Base-by-base conservation (phyloP, 140 eudicot genomes). In the Erigeron philadelphicus region DNA sequence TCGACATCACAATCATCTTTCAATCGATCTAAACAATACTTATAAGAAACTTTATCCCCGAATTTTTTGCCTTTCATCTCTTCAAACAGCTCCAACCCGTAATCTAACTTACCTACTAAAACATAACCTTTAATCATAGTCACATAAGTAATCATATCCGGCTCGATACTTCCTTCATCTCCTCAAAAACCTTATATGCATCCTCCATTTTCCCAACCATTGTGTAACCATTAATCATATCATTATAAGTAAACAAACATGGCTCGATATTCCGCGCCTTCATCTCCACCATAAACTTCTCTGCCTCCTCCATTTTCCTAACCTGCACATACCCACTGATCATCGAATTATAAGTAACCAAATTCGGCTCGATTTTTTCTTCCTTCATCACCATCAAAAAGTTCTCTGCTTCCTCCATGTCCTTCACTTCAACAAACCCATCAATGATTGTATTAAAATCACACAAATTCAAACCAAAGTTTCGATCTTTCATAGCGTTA, bases 331-430 rank as follows among this genome's bases (percentile, higher is more conserved):
- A 85, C 72, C 90, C 97, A 59, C 88, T 88, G 11, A 90, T 85
- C 95, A 90, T 65, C 9, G 87, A 78, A 5, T 86, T 83, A 72
- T 90, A 90, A 77, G 87, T 90, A 38, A 80, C 79, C 43, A 85
- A 88, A 7, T 68, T 72, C n/a, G 96, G 97, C 67, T 61, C 82
- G 1, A 90, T 68, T 23, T 76, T 75, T 54, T 47, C 79, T 42
- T 75, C 90, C 82, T 88, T 87, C 94, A 90, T 85, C 85, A 84
- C 97, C 55, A 69, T 70, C 56, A 87, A 83, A 3, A 72, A 74
- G 71, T 80, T 88, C 82, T 88, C 95, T 3, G 95, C 96, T 72
- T 88, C 95, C 25, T 87, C 97, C 80, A 88, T 70, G 43, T 81
- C 85, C 75, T 83, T 80, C 47, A 76, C 78, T 63, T 84, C 56